Conservation (phyloP, 2,329 filamentous ascomycete genomes). For the Tolypocladium nubicola region DNA sequence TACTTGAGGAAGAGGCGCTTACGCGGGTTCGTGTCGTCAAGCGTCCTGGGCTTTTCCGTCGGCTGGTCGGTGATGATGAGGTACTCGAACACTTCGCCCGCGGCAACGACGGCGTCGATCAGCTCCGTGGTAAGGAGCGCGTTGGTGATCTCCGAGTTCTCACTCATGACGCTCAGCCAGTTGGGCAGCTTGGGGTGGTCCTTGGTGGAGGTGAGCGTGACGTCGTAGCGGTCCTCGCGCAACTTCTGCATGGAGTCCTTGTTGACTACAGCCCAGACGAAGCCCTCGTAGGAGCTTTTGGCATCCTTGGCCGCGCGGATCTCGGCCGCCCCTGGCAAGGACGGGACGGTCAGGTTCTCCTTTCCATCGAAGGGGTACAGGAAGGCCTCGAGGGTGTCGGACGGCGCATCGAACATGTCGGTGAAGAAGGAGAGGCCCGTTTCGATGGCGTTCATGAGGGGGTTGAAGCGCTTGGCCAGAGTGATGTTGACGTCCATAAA, state of each 20-base stretch:
- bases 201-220: constrained; percentile 87
- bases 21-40: constrained; percentile 73
- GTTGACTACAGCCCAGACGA: constrained; percentile 92
- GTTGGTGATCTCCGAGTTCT: constrained; percentile 91
- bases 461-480: constrained; percentile 81
- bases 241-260: constrained; percentile 87
- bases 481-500: constrained; percentile 80
- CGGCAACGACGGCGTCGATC: constrained; percentile 64
- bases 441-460: constrained; percentile 53
- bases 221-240: constrained; percentile 86
- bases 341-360: constrained; percentile 67
- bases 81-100: constrained; percentile 72
- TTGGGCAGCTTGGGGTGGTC: constrained; percentile 80
- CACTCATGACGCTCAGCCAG: constrained; percentile 92
- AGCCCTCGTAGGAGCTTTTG: constrained; percentile 72
- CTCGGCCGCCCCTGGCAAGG: constrained; percentile 48
- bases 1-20: constrained; percentile 81
- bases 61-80: constrained; percentile 87
- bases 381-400: constrained; percentile 65
- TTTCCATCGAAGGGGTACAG: constrained; percentile 88
- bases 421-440: constrained; percentile 62
- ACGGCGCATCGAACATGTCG: constrained; percentile 59
- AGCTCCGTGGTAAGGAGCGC: constrained; percentile 80
- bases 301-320: constrained; percentile 35
- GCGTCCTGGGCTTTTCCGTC: constrained; percentile 69